Base-by-base conservation (phyloP, 1,284 basidiomycete species). In the Pyrrhoderma lamaoense region DNA sequence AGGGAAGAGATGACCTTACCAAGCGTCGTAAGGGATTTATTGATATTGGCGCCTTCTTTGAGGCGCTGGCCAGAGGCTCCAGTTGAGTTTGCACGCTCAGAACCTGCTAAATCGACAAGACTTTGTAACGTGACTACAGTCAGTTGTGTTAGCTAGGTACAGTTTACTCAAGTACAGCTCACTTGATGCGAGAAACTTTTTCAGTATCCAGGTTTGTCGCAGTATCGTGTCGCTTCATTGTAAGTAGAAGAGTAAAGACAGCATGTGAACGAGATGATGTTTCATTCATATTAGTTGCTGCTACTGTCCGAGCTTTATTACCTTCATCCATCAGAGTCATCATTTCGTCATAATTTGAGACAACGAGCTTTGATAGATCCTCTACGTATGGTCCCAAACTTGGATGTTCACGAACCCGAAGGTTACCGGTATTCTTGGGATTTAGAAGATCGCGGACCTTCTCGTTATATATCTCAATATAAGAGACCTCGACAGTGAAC, bases 261-360 rank as follows among this genome's bases (percentile, higher is more conserved):
- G 93, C 92, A 72, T 99, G 96, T 9, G 93, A 97, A 62, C 96
- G 89, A 8, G 93, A 97, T 3, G 93, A 97, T 71, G 96, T 98
- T 71, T 99, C 96, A 70, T 99, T 99, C 96, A 99, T 99, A 69
- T 96, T 92, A 19, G 96, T 99, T 18, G 96, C 95, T 8, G 96
- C 96, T 8, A 99, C 94, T 21, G 95, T 98, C 43, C 95, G 77
- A 42, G 91, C 92, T 73, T 99, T 98, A 70, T 98, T 99, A 40
- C 95, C 95, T 67, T 99, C 95, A 70, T 99, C 95, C 94, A 98
- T 98, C 63, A 99, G 82, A 7, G 85, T 92, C 84, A 97, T 96
- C 83, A 99, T 95, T 65, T 96, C 94, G 21, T 86, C 77, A 66
- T 94, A 97, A 64, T 78, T 89, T 63, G 80, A 84, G 40, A 98